Conservation (phyloP, 1,284 basidiomycete species). For the Ustilago xerochloae region DNA sequence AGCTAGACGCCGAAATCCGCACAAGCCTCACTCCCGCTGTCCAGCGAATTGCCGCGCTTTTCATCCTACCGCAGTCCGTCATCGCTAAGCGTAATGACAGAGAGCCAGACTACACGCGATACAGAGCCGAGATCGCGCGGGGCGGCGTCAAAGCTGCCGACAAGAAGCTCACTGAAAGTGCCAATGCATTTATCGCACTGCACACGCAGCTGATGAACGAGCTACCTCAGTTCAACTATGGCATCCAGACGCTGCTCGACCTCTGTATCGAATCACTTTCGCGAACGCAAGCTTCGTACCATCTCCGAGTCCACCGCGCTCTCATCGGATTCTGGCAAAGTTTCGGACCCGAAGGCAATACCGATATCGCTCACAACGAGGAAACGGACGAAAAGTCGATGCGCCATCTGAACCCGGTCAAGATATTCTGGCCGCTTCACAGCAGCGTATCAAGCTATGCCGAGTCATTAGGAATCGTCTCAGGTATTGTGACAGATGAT, state of each 20-base stretch:
- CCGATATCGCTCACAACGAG: slow-evolving; percentile 36
- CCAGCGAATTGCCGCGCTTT: slow-evolving; percentile 63
- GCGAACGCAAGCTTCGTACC: slow-evolving; percentile 63
- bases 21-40: slow-evolving; percentile 46
- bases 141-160: slow-evolving; percentile 34
- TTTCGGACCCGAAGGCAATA: slow-evolving; percentile 24
- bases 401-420: slow-evolving; percentile 49
- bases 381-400: slow-evolving; percentile 41
- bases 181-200: slow-evolving; percentile 67
- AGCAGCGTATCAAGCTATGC: slow-evolving; percentile 24
- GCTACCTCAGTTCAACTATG: slow-evolving; percentile 68
- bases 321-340: slow-evolving; percentile 47
- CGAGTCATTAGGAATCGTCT: slow-evolving; percentile 44
- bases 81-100: slow-evolving; percentile 67
- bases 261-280: slow-evolving; percentile 66
- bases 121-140: slow-evolving; percentile 46
- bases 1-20: slow-evolving; percentile 50
- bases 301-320: slow-evolving; percentile 45
- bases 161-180: slow-evolving; percentile 56
- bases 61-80: slow-evolving; percentile 57
- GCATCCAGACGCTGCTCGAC: slow-evolving; percentile 66
- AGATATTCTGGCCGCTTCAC: slow-evolving; percentile 54
- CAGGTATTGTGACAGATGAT: background rate
- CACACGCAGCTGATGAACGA: slow-evolving; percentile 69
- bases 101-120: slow-evolving; percentile 66